A percentile compares a stretch with the other conserved stretches of the same genome.
These are phyloP conservation scores for Geranium rotundifolium DNA, from an alignment of 345 rosid species.

Conservation along the genomic window DNA sequence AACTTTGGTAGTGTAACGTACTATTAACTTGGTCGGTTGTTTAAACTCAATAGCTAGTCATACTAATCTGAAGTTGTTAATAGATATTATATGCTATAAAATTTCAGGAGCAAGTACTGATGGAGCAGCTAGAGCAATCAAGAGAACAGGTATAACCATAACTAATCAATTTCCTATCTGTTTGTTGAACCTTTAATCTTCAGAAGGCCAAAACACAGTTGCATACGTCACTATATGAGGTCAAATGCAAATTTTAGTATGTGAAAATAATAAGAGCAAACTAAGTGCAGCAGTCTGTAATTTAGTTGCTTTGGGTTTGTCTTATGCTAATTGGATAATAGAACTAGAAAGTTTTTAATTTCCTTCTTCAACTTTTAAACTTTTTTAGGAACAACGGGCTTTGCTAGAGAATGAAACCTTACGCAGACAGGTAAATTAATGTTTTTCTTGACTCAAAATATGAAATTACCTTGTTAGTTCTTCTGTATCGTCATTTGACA, in stretches of 20 bases:
- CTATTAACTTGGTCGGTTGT: too few species aligned
- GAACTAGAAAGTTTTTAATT: background rate
- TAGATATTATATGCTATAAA: background rate
- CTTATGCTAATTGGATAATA: background rate
- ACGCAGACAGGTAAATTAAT: conserved; percentile 57
- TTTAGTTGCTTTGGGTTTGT: background rate
- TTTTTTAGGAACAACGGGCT: conserved; percentile 64
- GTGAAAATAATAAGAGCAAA: background rate
- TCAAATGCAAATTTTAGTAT: background rate
- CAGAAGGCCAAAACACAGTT: too few species aligned
- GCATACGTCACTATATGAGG: too few species aligned
- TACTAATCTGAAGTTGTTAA: background rate
- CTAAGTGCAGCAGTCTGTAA: background rate
- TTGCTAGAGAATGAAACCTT: conserved; percentile 80
- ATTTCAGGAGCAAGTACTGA: conserved; percentile 62
- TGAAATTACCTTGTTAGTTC: background rate
- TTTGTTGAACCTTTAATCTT: conserved; percentile 1
- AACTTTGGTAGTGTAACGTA: too few species aligned
- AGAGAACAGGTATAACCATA: conserved; percentile 43
- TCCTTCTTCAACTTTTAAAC: background rate
- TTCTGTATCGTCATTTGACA: background rate
- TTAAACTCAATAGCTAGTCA: too few species aligned
- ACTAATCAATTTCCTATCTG: conserved; percentile 1
- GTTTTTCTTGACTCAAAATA: conserved; percentile 5
- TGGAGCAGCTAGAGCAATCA: conserved; percentile 75